phyloP scores from a whole-genome alignment of 2,329 filamentous ascomycete species.

The Thielaviopsis populi region DNA sequence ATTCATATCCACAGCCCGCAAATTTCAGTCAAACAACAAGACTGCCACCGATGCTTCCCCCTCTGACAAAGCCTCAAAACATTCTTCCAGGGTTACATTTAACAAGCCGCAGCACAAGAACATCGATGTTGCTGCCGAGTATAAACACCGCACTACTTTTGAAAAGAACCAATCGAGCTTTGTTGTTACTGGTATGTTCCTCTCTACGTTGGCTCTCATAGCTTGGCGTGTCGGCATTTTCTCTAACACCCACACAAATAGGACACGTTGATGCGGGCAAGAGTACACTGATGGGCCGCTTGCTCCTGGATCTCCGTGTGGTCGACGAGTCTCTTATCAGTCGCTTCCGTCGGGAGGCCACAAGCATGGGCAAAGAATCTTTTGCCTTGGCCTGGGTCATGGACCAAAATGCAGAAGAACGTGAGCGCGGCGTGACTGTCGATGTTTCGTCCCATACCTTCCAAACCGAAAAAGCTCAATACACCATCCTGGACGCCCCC shows the following conservation, averaged over 20 bases:
- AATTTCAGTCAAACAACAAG: not conserved
- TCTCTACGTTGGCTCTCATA: conserved; percentile 13
- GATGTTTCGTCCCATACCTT: conserved; percentile 94
- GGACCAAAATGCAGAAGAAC: conserved; percentile 80
- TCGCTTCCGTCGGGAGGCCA: conserved; percentile 74
- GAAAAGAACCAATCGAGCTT: conserved; percentile 76
- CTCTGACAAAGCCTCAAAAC: not conserved
- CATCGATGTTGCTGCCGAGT: conserved; percentile 70
- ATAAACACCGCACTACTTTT: conserved; percentile 44
- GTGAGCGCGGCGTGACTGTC: conserved; percentile 81
- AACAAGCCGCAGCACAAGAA: conserved; percentile 56
- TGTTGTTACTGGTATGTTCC: conserved; percentile 65
- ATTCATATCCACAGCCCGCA: conserved; percentile 9
- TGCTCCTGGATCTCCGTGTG: conserved; percentile 75
- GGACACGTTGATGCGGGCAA: conserved; percentile 97
- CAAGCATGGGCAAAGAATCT: conserved; percentile 82
- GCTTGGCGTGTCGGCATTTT: not conserved
- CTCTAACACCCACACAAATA: conserved; percentile 24
- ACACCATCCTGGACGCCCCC: conserved; percentile 90
- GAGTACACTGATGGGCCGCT: conserved; percentile 91
- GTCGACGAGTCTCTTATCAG: conserved; percentile 81
- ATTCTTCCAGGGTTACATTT: conserved; percentile 22
- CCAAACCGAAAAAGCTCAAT: conserved; percentile 70
- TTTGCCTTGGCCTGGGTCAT: conserved; percentile 96
- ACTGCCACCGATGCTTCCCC: not conserved